Percentiles rank a stretch among this genome's conserved stretches.
Evolutionary conservation across 768 basidiomycete genomes (phyloP).

Genomic region (Tulasnella sp.): DNA sequence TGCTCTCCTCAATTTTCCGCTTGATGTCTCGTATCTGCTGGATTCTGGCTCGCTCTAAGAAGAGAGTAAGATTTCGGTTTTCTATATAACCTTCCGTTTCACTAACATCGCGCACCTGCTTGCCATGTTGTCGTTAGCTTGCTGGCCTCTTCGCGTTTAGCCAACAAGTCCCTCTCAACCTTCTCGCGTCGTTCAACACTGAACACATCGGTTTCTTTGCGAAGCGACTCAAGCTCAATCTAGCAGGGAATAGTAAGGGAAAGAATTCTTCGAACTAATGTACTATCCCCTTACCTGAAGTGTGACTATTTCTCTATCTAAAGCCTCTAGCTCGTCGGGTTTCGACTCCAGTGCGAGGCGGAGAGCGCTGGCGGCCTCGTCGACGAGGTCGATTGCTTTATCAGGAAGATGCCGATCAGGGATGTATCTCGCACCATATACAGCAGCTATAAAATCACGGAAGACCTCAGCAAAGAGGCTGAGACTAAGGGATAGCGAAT

Average conservation of each 20-base stretch:
- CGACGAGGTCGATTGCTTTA: slow-evolving; percentile 70
- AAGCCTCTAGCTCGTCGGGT: slow-evolving; percentile 70
- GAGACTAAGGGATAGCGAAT: background rate
- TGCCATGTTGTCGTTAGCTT: slow-evolving; percentile 60
- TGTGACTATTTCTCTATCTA: slow-evolving; percentile 77
- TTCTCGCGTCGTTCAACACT: slow-evolving; percentile 60
- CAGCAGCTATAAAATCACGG: slow-evolving; percentile 44
- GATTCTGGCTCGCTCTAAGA: slow-evolving; percentile 53
- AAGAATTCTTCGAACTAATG: background rate
- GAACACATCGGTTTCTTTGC: slow-evolving; percentile 79
- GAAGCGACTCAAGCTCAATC: slow-evolving; percentile 82
- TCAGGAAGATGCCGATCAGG: slow-evolving; percentile 83
- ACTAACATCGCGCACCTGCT: slow-evolving; percentile 49
- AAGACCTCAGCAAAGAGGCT: background rate
- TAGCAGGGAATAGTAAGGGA: background rate
- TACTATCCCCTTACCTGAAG: slow-evolving; percentile 36
- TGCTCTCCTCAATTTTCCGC: slow-evolving; percentile 67
- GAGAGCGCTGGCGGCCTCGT: slow-evolving; percentile 83
- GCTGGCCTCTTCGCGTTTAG: slow-evolving; percentile 53
- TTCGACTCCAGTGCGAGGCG: slow-evolving; percentile 83
- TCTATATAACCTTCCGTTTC: too few species aligned
- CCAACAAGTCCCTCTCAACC: slow-evolving; percentile 52
- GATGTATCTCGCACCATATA: slow-evolving; percentile 76
- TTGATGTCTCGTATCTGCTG: slow-evolving; percentile 64
- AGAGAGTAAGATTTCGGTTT: too few species aligned